Evolutionary conservation across 371 early-diverging fungal genomes (phyloP), one percentile per base, ranked within the genome.

Genomic region (Mortierella sp.): DNA sequence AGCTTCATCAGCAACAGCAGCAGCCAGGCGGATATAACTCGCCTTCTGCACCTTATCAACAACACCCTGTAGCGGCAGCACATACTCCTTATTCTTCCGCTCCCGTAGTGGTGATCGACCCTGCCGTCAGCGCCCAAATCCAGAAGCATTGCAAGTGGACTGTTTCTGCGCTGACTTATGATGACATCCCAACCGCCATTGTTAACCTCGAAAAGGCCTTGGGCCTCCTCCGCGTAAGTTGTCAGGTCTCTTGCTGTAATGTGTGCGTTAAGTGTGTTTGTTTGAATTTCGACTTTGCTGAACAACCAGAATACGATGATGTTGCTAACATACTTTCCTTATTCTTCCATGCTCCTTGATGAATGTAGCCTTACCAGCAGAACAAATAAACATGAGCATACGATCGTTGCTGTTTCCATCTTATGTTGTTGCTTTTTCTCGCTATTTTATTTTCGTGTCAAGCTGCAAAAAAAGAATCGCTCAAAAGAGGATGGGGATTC

Each of bases 121-220:
- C 94, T n/a, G 83, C 85, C 4, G 90, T 90, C n/a, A 89, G 94
- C 31, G 89, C 93, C 10, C 76, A 89, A 6, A 97, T 98, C 2
- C 97, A 97, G 80, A 99, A 99, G 89, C 91, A 94, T 74, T 93
- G 97, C 11, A 94, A 96, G 78, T 98, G 95, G 92, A 99, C 98
- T 2, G 96, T 98, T 76, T 98, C 98, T 83, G 97, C 99, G 0
- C 83, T 99, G 31, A 95, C 98, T 74, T 99, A 97, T 81, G 98
- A 98, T 78, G 99, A 99, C 86, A 91, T 98, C 21, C 84, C 89
- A 7, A 95, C 96, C 0, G 98, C 99, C 0, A 90, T 97, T 14
- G 91, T 93, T 0, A 96, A 98, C 80, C 86, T 99, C 63, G 91
- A 95, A 74, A 89, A 92, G 74, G 98, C 99, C 16, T 84, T 98